Conservation (phyloP, 208 protist genomes). For the Jaenimonas drosophilae region DNA sequence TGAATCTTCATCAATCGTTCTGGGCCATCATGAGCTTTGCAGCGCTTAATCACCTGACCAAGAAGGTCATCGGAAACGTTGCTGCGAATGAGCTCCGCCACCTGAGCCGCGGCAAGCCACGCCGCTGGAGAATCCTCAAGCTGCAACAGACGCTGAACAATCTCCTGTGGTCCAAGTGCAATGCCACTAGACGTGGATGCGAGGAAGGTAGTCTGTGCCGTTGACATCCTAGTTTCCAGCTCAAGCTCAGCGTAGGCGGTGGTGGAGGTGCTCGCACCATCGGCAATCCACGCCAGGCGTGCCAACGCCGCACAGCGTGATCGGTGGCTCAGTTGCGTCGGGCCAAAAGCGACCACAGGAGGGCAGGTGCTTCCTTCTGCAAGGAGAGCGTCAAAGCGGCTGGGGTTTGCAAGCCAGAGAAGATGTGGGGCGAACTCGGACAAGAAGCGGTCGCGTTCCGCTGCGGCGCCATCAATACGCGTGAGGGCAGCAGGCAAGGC, state of each 20-base stretch:
- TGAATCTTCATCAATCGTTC: constrained; percentile 16
- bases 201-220: constrained; percentile 37
- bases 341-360: constrained; percentile 37
- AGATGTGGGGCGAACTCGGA: constrained; percentile 54
- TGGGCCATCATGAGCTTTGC: constrained; percentile 38
- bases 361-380: constrained; percentile 20
- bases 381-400: constrained; percentile 40
- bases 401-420: constrained; percentile 53
- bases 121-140: constrained; percentile 25
- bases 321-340: constrained; percentile 30
- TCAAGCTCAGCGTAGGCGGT: constrained; percentile 21
- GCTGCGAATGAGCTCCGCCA: constrained; percentile 23
- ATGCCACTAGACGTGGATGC: constrained; percentile 16
- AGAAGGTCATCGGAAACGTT: constrained; percentile 41
- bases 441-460: constrained; percentile 45
- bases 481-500: constrained; percentile 43
- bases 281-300: constrained; percentile 42
- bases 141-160: constrained; percentile 47
- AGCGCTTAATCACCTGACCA: constrained; percentile 55
- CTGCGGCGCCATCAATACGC: constrained; percentile 10
- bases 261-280: constrained; percentile 19
- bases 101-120: constrained; percentile 48
- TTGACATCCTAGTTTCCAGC: constrained; percentile 27
- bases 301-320: constrained; percentile 44
- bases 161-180: constrained; percentile 35